Percentiles rank a stretch among this genome's conserved stretches.
phyloP scores from a whole-genome alignment of 257 asterid genomes.

The Gynochthodes officinalis region DNA sequence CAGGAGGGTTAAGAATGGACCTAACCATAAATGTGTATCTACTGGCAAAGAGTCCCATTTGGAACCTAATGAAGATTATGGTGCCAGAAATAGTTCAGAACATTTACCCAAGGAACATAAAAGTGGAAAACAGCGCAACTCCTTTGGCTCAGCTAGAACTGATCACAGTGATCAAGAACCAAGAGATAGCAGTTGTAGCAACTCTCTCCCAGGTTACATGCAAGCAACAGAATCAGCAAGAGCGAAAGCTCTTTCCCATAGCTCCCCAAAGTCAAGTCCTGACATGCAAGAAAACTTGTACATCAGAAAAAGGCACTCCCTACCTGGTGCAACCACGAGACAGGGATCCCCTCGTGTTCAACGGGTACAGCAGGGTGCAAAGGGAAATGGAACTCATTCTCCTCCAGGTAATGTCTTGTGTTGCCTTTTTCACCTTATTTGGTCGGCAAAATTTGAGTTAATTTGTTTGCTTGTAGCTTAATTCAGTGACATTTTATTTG shows the following conservation, averaged over 20 bases:
- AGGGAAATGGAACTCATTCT: constrained; percentile 64
- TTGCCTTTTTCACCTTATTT: background rate
- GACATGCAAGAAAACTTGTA: constrained; percentile 63
- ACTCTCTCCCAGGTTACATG: constrained; percentile 89
- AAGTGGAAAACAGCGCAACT: constrained; percentile 60
- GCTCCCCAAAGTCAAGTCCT: constrained; percentile 93
- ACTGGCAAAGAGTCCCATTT: constrained; percentile 45
- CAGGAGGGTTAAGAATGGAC: constrained; percentile 46
- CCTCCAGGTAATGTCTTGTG: constrained; percentile 62
- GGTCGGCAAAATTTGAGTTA: background rate
- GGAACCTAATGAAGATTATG: constrained; percentile 45
- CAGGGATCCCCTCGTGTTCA: constrained; percentile 86
- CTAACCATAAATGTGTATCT: constrained; percentile 44
- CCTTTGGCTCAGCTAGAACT: constrained; percentile 59
- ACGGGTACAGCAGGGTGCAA: constrained; percentile 64
- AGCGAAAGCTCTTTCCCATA: constrained; percentile 72
- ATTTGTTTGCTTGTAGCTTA: background rate
- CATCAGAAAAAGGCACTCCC: constrained; percentile 76
- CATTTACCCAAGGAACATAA: constrained; percentile 55
- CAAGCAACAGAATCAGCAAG: constrained; percentile 97
- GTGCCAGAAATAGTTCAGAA: constrained; percentile 50
- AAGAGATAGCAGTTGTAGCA: constrained; percentile 70
- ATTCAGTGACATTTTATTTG: background rate
- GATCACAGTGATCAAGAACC: constrained; percentile 75
- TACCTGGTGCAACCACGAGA: constrained; percentile 67